Base-by-base conservation (phyloP, 768 basidiomycete genomes). In the Boletus sp. region DNA sequence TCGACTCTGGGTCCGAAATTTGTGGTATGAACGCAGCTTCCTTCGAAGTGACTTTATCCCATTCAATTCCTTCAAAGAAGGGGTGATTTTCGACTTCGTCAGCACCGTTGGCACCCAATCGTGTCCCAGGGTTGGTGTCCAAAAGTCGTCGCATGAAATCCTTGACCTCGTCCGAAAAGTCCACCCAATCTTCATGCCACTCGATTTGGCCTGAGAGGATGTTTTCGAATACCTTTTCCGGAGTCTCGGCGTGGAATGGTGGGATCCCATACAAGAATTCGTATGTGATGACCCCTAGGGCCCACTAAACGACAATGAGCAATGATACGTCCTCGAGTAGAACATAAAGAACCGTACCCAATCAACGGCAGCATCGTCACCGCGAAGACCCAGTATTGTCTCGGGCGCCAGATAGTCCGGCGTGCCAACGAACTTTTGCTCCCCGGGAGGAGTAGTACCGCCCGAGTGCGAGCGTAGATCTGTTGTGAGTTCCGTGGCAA, bases 361-460 rank as follows among this genome's bases (percentile, higher is more conserved):
- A 75, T 99, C 97, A 62, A 99, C 97, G 8, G 89, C 86, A 32
- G 86, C 89, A 72, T 98, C 95, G 67, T 98, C 97, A 36, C 92
- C 92, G 42, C 94, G 90, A 60, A 98, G 81, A 52, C 97, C 97
- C 54, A 98, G 84, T 57, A 98, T 96, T 7, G 89, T 94, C 73
- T 96, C 93, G 2, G 95, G 95, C 14, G 95, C 94, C 42, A 98
- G 82, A 71, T 99, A 99, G 71, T 99, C 96, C 4, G 96, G 96
- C 4, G 96, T 99, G 20, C 96, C 96, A 28, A 96, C 96, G 66
- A 98, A 94, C 74, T 93, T 93, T 74, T 94, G 91, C 58, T 94
- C 92, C 17, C 87, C 86, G 17, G 87, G 86, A 18, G 90, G 88
- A 2, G 90, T 89, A 7, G 82, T 78, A 28, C 79, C 76, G 5